Evolutionary conservation across 116 monocot species (phyloP).

Genomic region (Dioscorea cayenensis): DNA sequence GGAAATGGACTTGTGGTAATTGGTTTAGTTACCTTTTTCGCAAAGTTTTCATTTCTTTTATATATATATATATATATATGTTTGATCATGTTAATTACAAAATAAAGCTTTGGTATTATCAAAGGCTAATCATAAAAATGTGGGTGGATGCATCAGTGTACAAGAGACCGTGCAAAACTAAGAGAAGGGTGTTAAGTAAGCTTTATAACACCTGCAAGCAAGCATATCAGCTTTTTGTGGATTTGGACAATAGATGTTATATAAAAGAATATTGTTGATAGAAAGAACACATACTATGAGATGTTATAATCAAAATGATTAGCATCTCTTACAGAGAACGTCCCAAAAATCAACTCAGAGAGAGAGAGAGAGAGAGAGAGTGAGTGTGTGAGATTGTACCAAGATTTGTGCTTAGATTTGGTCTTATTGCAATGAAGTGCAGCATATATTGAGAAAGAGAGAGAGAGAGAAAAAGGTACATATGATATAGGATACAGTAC

Average conservation of each 20-base stretch:
- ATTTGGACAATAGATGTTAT: background rate
- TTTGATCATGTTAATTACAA: too few relatives aligned
- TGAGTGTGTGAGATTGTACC: too few relatives aligned
- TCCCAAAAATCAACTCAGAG: background rate
- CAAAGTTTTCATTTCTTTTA: background rate
- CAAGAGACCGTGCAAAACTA: too few relatives aligned
- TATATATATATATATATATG: too few relatives aligned
- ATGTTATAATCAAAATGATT: background rate
- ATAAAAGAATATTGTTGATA: background rate
- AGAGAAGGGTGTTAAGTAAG: background rate
- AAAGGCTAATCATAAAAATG: too few relatives aligned
- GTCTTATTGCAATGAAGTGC: background rate
- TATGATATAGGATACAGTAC: too few relatives aligned
- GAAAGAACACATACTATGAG: background rate
- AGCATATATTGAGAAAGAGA: background rate
- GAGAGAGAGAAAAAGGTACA: too few relatives aligned
- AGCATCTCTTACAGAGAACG: background rate
- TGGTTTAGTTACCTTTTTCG: background rate
- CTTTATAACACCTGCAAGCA: slow-evolving; percentile 5
- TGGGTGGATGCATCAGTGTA: too few relatives aligned
- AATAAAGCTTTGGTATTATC: too few relatives aligned
- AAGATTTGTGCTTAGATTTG: background rate
- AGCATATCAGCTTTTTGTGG: background rate
- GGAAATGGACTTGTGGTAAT: background rate
- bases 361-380: background rate